Percentiles rank a stretch among this genome's conserved stretches.
These are phyloP conservation scores for Amoebophrya sp. DNA, from an alignment of 169 alveolate species.

Conservation along the genomic window DNA sequence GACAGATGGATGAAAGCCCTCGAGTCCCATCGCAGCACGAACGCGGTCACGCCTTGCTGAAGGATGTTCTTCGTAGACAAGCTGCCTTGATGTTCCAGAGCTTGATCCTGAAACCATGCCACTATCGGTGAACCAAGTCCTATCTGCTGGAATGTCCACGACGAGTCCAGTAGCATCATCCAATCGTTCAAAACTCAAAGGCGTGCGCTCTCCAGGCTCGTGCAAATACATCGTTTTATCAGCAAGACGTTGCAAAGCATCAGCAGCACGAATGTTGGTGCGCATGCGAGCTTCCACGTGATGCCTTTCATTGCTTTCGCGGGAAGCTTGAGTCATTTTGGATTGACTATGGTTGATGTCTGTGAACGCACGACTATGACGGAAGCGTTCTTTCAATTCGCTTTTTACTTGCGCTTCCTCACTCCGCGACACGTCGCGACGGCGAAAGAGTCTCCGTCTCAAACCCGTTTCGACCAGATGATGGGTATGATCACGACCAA, in stretches of 20 bases:
- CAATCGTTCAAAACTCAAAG: neutral
- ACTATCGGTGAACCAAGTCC: neutral
- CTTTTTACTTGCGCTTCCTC: neutral
- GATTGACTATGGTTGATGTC: neutral
- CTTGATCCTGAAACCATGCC: neutral
- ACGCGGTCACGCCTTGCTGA: neutral
- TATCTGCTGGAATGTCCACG: no score
- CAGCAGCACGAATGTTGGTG: neutral
- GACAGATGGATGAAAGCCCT: neutral
- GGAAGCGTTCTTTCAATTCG: neutral
- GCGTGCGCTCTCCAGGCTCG: neutral
- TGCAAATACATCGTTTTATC: neutral
- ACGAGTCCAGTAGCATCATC: no score
- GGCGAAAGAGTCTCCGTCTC: neutral
- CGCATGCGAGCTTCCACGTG: neutral
- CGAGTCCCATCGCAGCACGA: neutral
- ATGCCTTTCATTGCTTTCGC: no score
- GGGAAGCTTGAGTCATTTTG: neutral
- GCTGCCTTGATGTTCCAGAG: no score
- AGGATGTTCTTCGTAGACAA: neutral
- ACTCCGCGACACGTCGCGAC: neutral
- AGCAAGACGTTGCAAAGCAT: neutral
- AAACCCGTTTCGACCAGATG: neutral
- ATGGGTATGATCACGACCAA: neutral
- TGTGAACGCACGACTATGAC: neutral